Percentiles rank a stretch among this genome's conserved stretches.
phyloP scores from a whole-genome alignment of 768 basidiomycete genomes.

The Coprinellus micaceus region DNA sequence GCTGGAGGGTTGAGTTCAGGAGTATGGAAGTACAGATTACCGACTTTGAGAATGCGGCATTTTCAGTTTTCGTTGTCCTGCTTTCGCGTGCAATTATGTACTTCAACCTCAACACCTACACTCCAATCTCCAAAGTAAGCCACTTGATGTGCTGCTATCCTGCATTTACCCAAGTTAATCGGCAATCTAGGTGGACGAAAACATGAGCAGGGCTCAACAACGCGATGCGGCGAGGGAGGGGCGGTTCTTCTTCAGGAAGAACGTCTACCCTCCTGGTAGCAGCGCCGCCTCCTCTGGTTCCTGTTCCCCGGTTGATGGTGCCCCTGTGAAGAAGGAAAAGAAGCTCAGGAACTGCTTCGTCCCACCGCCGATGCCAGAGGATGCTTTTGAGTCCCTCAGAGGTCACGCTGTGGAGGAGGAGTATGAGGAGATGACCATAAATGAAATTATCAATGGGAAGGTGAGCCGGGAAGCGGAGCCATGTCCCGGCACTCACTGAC shows the following conservation, averaged over 20 bases:
- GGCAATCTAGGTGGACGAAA: slow-evolving; percentile 81
- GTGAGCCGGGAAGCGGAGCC: slow-evolving; percentile 31
- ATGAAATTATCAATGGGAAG: slow-evolving; percentile 95
- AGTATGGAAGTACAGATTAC: slow-evolving; percentile 99
- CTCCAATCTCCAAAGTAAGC: slow-evolving; percentile 91
- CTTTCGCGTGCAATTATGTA: slow-evolving; percentile 90
- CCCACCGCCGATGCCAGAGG: slow-evolving; percentile 48
- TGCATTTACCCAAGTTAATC: neutral
- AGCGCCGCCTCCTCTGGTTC: slow-evolving; percentile 42
- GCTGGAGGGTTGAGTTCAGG: slow-evolving; percentile 98
- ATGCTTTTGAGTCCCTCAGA: slow-evolving; percentile 29
- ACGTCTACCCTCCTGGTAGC: slow-evolving; percentile 62
- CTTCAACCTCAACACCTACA: slow-evolving; percentile 90
- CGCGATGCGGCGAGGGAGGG: slow-evolving; percentile 71
- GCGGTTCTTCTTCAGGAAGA: slow-evolving; percentile 88
- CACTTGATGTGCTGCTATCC: too few species aligned
- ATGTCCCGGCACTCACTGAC: neutral
- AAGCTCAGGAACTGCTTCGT: slow-evolving; percentile 73
- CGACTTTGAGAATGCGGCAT: slow-evolving; percentile 98
- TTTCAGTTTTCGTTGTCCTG: slow-evolving; percentile 90
- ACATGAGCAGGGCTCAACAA: slow-evolving; percentile 87
- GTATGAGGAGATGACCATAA: slow-evolving; percentile 87
- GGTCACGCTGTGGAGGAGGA: slow-evolving; percentile 65
- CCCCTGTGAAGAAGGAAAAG: slow-evolving; percentile 46
- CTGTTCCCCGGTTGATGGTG: slow-evolving; percentile 31